Conservation (phyloP, 345 rosid genomes). For the Turritis glabra region DNA sequence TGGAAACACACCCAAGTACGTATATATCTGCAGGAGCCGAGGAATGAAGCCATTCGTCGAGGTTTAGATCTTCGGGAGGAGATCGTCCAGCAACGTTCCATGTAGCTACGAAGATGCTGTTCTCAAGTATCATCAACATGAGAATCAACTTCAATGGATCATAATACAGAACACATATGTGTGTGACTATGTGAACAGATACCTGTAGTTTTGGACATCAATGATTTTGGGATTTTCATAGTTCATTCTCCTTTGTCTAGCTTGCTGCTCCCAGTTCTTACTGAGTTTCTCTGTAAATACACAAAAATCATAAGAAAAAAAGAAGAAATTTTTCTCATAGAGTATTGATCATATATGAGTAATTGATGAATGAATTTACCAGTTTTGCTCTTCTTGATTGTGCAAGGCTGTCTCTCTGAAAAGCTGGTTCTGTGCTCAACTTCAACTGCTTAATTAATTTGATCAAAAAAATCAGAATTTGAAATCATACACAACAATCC, state of each 20-base stretch:
- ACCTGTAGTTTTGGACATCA: slow-evolving; percentile 97
- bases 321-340: neutral
- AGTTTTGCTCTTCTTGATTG: slow-evolving; percentile 85
- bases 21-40: slow-evolving; percentile 98
- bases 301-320: slow-evolving; percentile 6
- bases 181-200: neutral
- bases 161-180: neutral
- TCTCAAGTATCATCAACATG: slow-evolving; percentile 29
- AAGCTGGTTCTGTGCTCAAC: slow-evolving; percentile 71
- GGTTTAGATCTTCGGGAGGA: slow-evolving; percentile 78
- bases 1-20: slow-evolving; percentile 73
- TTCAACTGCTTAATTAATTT: slow-evolving; percentile 53
- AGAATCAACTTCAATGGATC: neutral
- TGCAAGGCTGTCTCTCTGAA: slow-evolving; percentile 77
- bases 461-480: neutral
- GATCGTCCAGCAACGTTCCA: slow-evolving; percentile 99
- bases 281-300: slow-evolving; percentile 69
- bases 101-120: slow-evolving; percentile 87
- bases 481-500: slow-evolving; percentile 9
- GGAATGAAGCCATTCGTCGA: slow-evolving; percentile 94
- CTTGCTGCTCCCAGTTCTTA: slow-evolving; percentile 67
- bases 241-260: slow-evolving; percentile 76
- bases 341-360: slow-evolving; percentile 18
- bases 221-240: slow-evolving; percentile 91
- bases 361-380: slow-evolving; percentile 44